phyloP scores from a whole-genome alignment of 805 yeast species.

The Wickerhamomyces rabaulensis region DNA sequence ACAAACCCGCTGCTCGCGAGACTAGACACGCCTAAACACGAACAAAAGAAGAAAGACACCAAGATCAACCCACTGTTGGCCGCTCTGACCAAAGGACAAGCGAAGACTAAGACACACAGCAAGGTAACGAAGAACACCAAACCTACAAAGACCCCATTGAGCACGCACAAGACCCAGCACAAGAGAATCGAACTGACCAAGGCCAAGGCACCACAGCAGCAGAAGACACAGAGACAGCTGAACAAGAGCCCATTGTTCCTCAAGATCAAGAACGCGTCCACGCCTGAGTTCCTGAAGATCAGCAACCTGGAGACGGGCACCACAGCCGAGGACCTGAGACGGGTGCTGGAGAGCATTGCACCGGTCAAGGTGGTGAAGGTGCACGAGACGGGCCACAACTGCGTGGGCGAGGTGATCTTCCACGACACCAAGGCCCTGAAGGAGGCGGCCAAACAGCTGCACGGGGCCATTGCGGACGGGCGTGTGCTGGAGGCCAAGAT shows the following conservation, averaged over 20 bases:
- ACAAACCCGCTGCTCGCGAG: slow-evolving; percentile 6
- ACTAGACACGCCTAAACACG: neutral
- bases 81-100: neutral
- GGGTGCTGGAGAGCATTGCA: slow-evolving; percentile 18
- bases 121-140: neutral
- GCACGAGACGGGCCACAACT: slow-evolving; percentile 13
- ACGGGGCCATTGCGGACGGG: slow-evolving; percentile 46
- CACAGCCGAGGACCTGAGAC: slow-evolving; percentile 23
- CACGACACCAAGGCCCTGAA: slow-evolving; percentile 25
- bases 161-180: no score
- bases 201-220: no score
- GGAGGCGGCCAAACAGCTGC: slow-evolving; percentile 27
- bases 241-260: neutral
- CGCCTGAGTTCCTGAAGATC: slow-evolving; percentile 24
- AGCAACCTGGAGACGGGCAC: slow-evolving; percentile 28
- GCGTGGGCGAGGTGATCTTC: slow-evolving; percentile 31
- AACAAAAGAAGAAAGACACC: neutral
- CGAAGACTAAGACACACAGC: neutral
- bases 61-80: slow-evolving; percentile 8
- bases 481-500: slow-evolving; percentile 32
- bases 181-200: neutral
- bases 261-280: slow-evolving; percentile 20
- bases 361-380: slow-evolving; percentile 21
- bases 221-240: neutral
- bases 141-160: neutral